phyloP scores from a whole-genome alignment of 2,329 filamentous ascomycete genomes.

The Claviceps sp. region DNA sequence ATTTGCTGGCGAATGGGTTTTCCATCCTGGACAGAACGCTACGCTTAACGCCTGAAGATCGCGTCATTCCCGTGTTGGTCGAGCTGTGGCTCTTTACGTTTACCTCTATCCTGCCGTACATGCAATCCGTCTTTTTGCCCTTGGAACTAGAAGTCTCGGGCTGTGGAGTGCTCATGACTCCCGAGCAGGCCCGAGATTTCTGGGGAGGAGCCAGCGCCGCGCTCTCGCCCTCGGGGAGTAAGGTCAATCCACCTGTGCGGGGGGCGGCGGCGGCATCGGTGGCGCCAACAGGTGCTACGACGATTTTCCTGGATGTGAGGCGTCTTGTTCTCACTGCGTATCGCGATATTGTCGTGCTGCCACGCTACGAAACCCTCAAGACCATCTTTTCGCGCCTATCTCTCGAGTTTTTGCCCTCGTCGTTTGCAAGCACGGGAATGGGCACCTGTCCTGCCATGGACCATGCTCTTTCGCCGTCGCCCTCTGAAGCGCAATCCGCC shows the following conservation, averaged over 20 bases:
- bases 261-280: neutral
- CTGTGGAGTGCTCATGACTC: conserved; percentile 61
- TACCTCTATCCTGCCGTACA: conserved; percentile 77
- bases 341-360: conserved; percentile 77
- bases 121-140: conserved; percentile 89
- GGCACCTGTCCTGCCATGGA: conserved; percentile 36
- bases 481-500: conserved; percentile 32
- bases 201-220: conserved; percentile 59
- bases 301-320: conserved; percentile 63
- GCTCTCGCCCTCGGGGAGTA: conserved; percentile 19
- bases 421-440: conserved; percentile 36
- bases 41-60: conserved; percentile 65
- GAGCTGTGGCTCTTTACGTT: conserved; percentile 93
- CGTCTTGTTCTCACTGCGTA: conserved; percentile 78
- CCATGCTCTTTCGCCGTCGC: conserved; percentile 37
- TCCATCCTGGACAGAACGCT: conserved; percentile 73
- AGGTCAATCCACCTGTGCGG: conserved; percentile 20
- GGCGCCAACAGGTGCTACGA: conserved; percentile 10
- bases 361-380: conserved; percentile 78
- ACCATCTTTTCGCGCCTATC: conserved; percentile 80
- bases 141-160: conserved; percentile 89
- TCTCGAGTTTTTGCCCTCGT: conserved; percentile 58
- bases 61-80: conserved; percentile 78
- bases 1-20: conserved; percentile 71
- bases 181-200: conserved; percentile 73